Conservation (phyloP, 306 rosid genomes). For the Prinsepia uniflora region DNA sequence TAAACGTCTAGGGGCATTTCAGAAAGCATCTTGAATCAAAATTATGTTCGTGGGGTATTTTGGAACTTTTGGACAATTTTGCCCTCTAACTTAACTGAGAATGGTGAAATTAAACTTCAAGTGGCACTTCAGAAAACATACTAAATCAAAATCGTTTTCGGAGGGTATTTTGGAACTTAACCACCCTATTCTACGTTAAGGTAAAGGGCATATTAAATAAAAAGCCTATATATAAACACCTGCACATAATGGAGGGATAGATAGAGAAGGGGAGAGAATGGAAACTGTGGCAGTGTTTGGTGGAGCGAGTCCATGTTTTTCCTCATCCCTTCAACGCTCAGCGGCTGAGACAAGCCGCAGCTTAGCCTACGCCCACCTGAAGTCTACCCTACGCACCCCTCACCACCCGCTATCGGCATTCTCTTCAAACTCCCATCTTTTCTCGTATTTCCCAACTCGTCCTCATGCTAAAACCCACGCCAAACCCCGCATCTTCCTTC, state of each 20-base stretch:
- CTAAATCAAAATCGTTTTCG: too few species aligned
- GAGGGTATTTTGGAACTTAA: too few species aligned
- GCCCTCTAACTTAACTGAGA: too few species aligned
- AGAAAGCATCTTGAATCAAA: too few species aligned
- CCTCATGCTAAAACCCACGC: conserved; percentile 42
- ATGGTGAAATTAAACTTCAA: too few species aligned
- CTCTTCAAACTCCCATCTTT: conserved; percentile 59
- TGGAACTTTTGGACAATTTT: too few species aligned
- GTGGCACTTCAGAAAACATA: too few species aligned
- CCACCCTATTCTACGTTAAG: too few species aligned
- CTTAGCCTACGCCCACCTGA: conserved; percentile 30
- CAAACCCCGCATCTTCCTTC: conserved; percentile 64
- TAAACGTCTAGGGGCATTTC: too few species aligned
- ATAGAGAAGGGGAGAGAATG: conserved; percentile 26
- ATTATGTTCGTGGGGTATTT: too few species aligned
- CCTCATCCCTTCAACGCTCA: conserved; percentile 43
- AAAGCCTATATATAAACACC: conserved; percentile 1
- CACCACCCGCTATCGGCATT: conserved; percentile 58
- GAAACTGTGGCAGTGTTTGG: conserved; percentile 48
- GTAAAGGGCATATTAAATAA: neutral
- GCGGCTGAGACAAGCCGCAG: conserved; percentile 20
- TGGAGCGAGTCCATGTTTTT: conserved; percentile 41
- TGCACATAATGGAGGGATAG: neutral
- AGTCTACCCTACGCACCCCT: conserved; percentile 22
- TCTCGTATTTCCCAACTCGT: conserved; percentile 32